A percentile compares a stretch with the other conserved stretches of the same genome.
phyloP scores from a whole-genome alignment of 805 yeast species.

The Komagataella phaffii region DNA sequence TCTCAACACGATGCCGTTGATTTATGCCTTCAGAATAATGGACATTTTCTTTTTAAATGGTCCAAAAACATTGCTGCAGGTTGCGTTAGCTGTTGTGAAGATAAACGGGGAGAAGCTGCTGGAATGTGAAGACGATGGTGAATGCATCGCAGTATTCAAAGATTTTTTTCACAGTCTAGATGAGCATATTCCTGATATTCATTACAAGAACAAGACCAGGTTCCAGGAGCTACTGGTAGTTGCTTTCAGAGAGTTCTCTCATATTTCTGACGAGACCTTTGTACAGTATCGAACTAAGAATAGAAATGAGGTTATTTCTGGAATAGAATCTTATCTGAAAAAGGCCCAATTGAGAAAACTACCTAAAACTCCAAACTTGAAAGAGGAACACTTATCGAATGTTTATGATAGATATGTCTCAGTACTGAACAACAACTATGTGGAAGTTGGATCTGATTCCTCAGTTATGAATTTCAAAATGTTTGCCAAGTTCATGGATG shows the following conservation, averaged over 20 bases:
- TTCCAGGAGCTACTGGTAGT: slow-evolving; percentile 86
- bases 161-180: slow-evolving; percentile 69
- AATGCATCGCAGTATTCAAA: slow-evolving; percentile 75
- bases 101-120: slow-evolving; percentile 78
- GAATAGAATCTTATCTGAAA: slow-evolving; percentile 83
- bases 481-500: slow-evolving; percentile 63
- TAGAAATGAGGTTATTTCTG: slow-evolving; percentile 67
- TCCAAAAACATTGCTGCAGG: slow-evolving; percentile 78
- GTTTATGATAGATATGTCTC: slow-evolving; percentile 78
- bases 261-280: slow-evolving; percentile 64
- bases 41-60: slow-evolving; percentile 90
- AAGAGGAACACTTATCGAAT: slow-evolving; percentile 45
- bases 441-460: slow-evolving; percentile 31
- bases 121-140: slow-evolving; percentile 81
- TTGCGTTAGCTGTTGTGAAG: slow-evolving; percentile 81
- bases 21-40: slow-evolving; percentile 81
- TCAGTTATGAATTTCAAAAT: slow-evolving; percentile 59
- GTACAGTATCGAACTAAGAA: slow-evolving; percentile 54
- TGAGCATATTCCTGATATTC: slow-evolving; percentile 60
- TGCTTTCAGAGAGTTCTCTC: slow-evolving; percentile 82
- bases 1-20: slow-evolving; percentile 87
- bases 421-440: slow-evolving; percentile 54
- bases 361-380: slow-evolving; percentile 55
- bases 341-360: slow-evolving; percentile 82
- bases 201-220: slow-evolving; percentile 55